Percentiles rank a stretch among this genome's conserved stretches.
These are phyloP conservation scores for Luffa aegyptiaca DNA, from an alignment of 306 rosid species.

Conservation along the genomic window DNA sequence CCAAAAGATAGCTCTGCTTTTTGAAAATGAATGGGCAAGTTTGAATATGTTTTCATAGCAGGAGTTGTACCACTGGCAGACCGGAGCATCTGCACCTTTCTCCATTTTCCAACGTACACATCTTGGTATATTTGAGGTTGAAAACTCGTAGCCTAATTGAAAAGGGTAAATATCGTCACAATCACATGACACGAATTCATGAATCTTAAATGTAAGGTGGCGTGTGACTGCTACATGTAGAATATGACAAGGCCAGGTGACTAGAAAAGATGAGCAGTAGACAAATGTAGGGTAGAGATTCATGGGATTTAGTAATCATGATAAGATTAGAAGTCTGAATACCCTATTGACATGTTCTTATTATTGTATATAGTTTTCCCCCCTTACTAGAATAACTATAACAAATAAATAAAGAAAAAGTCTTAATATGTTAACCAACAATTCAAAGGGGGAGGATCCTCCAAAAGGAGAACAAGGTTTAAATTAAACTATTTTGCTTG, in stretches of 20 bases:
- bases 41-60: constrained; percentile 77
- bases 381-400: not conserved
- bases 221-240: not conserved
- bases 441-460: not conserved
- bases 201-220: not conserved
- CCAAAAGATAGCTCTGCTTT: constrained; percentile 81
- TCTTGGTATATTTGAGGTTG: constrained; percentile 93
- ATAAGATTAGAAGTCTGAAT: not conserved
- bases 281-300: not conserved
- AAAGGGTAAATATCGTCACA: constrained; percentile 24
- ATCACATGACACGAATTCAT: constrained; percentile 15
- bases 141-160: constrained; percentile 82
- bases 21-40: constrained; percentile 71
- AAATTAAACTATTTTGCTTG: not conserved
- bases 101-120: constrained; percentile 84
- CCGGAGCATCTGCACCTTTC: constrained; percentile 89
- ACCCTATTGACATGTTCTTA: not conserved
- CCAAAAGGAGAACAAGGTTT: not conserved
- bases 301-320: not conserved
- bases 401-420: not conserved
- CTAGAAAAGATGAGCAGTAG: not conserved
- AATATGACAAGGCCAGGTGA: not conserved
- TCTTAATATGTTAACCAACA: not conserved
- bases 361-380: not conserved
- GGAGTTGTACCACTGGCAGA: constrained; percentile 98